Conservation (phyloP, 768 basidiomycete species). For the Termitomyces sp. region DNA sequence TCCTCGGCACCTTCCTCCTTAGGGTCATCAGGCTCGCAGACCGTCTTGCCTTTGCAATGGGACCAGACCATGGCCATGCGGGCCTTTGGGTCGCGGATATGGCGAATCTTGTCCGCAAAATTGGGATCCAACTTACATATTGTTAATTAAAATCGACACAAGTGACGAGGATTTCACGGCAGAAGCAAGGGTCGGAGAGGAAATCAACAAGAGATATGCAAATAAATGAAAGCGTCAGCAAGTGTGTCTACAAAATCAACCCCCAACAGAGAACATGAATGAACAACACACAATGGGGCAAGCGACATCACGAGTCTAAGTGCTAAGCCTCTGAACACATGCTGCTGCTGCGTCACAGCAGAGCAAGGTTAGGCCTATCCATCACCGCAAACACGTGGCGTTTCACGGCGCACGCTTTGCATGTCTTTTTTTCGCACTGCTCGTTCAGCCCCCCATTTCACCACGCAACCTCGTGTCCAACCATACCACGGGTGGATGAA, state of each 20-base stretch:
- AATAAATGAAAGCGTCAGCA: slow-evolving; percentile 66
- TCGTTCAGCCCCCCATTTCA: slow-evolving; percentile 99
- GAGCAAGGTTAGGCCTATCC: slow-evolving; percentile 49
- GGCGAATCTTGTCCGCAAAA: slow-evolving; percentile 85
- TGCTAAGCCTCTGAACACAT: slow-evolving; percentile 55
- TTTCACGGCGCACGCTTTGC: slow-evolving; percentile 28
- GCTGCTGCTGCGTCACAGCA: slow-evolving; percentile 68
- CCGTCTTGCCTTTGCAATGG: slow-evolving; percentile 83
- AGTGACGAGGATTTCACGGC: slow-evolving; percentile 21
- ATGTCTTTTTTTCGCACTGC: slow-evolving; percentile 75
- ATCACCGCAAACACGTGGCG: slow-evolving; percentile 30
- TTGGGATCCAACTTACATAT: slow-evolving; percentile 71
- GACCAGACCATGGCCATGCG: slow-evolving; percentile 85
- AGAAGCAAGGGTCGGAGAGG: slow-evolving; percentile 9
- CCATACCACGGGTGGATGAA: slow-evolving; percentile 62
- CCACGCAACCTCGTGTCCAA: slow-evolving; percentile 86
- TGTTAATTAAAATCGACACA: slow-evolving; percentile 18
- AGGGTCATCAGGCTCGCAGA: slow-evolving; percentile 85
- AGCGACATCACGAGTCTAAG: slow-evolving; percentile 50
- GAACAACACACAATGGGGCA: slow-evolving; percentile 53
- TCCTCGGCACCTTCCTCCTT: slow-evolving; percentile 80
- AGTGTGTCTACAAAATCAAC: slow-evolving; percentile 33
- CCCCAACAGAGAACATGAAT: slow-evolving; percentile 21
- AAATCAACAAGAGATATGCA: slow-evolving; percentile 41
- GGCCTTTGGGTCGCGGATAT: slow-evolving; percentile 79